Percentiles rank a stretch among this genome's conserved stretches.
Conservation (phyloP, 306 rosid species). For the Coriaria nepalensis region DNA sequence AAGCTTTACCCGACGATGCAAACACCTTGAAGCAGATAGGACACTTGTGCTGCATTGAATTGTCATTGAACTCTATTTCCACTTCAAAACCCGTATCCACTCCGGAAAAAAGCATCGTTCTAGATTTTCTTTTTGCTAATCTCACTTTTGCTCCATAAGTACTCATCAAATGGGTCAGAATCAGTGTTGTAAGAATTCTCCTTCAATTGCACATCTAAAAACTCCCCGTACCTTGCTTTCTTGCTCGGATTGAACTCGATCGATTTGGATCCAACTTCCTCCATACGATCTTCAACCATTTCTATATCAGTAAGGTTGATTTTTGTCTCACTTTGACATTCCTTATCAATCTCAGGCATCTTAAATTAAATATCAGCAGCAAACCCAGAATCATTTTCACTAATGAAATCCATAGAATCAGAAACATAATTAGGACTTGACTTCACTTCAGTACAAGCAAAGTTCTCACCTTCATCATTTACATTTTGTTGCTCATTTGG, state of each 20-base stretch:
- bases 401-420: neutral
- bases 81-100: conserved; percentile 7
- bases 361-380: neutral
- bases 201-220: neutral
- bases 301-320: conserved; percentile 5
- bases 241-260: conserved; percentile 8
- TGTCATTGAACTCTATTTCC: conserved; percentile 3
- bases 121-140: neutral
- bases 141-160: conserved; percentile 10
- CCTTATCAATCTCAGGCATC: conserved; percentile 13
- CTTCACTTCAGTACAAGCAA: conserved; percentile 8
- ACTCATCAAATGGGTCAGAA: conserved; percentile 5
- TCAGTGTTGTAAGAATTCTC: conserved; percentile 9
- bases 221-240: conserved; percentile 5
- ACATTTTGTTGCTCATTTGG: conserved; percentile 6
- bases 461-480: conserved; percentile 4
- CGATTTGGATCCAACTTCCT: conserved; percentile 6
- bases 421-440: conserved; percentile 1
- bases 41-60: conserved; percentile 18
- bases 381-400: conserved; percentile 16
- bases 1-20: conserved; percentile 37
- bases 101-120: conserved; percentile 2
- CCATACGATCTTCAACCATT: neutral
- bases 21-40: conserved; percentile 35
- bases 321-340: neutral